Evolutionary conservation across 2,329 filamentous ascomycete genomes (phyloP), one percentile per base, ranked within the genome.

Genomic region (Arachnopeziza araneosa): DNA sequence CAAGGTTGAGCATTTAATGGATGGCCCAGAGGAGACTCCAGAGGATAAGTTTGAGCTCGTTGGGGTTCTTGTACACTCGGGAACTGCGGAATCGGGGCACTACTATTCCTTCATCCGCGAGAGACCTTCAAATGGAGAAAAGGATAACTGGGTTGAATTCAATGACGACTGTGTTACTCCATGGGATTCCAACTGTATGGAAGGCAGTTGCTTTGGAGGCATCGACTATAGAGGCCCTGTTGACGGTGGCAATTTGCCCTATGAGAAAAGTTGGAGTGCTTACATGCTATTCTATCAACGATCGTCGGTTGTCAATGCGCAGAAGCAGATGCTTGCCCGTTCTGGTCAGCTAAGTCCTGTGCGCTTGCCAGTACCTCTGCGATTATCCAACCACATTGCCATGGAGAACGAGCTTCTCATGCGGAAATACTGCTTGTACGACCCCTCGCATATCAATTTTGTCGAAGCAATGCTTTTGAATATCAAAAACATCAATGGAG

Each of bases 231-330:
- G 81, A 9, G 65, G 76, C 61, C 68, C 80, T 63, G 76, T 79
- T 68, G 76, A 82, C 62, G 70, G 68, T 55, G 74, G 77, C 67
- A 76, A 77, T 61, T 71, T 79, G 21, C 66, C 78, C 0, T 85
- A 81, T 64, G 83, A 87, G 68, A 93, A 93, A 74, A 82, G 83
- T 4, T 88, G 88, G 78, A 98, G 91, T 72, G 95, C 93, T 14
- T 99, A 99, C 74, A 98, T 99, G 90, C 81, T 99, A 9, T 98
- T 99, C 74, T 99, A 99, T 73, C 90, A 97, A 73, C 86, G 95
- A 54, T 83, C 86, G 2, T 87, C 87, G 0, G 83, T 84, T 4
- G 79, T 93, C 59, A 77, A 79, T 21, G 73, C 74, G 19, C 81
- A 83, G 61, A 80, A 83, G 66, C 74, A 79, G 26, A 68, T 73